Conservation (phyloP, 2,329 filamentous ascomycete species). For the Celoporthe dispersa region DNA sequence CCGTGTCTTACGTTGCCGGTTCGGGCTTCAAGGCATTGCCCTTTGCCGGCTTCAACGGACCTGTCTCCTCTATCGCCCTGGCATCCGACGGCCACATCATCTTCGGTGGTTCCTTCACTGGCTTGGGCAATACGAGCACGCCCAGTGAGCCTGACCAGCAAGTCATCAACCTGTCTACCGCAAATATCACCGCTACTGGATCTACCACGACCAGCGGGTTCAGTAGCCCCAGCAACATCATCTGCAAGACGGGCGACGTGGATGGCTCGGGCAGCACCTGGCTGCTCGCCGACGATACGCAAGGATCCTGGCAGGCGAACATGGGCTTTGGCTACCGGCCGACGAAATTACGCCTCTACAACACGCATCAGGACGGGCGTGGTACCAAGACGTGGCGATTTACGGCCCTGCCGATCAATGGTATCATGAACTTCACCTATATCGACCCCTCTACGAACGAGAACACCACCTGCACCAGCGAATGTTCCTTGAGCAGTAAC, state of each 20-base stretch:
- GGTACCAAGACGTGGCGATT: constrained; percentile 90
- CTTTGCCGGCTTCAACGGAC: constrained; percentile 91
- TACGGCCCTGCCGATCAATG: constrained; percentile 81
- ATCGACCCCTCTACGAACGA: constrained; percentile 73
- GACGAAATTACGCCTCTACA: constrained; percentile 85
- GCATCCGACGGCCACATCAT: constrained; percentile 82
- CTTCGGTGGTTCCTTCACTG: constrained; percentile 89
- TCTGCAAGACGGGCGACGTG: constrained; percentile 74
- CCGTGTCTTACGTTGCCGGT: constrained; percentile 75
- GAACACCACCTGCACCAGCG: constrained; percentile 74
- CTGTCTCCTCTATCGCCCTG: constrained; percentile 86
- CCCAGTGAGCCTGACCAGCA: constrained; percentile 73
- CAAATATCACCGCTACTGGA: constrained; percentile 70
- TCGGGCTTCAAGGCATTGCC: constrained; percentile 79
- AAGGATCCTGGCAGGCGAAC: constrained; percentile 81
- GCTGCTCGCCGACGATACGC: constrained; percentile 74
- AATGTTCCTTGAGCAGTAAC: constrained; percentile 82
- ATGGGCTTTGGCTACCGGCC: constrained; percentile 87
- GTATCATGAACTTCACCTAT: constrained; percentile 96
- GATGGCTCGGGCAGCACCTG: constrained; percentile 79
- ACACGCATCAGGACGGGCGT: constrained; percentile 81
- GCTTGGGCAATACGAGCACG: constrained; percentile 78
- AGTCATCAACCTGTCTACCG: constrained; percentile 81
- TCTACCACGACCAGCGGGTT: constrained; percentile 68
- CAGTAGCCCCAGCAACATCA: constrained; percentile 76